A percentile compares a stretch with the other conserved stretches of the same genome.
phyloP scores from a whole-genome alignment of 2,329 filamentous ascomycete genomes.

The Trichoderma atroviride region DNA sequence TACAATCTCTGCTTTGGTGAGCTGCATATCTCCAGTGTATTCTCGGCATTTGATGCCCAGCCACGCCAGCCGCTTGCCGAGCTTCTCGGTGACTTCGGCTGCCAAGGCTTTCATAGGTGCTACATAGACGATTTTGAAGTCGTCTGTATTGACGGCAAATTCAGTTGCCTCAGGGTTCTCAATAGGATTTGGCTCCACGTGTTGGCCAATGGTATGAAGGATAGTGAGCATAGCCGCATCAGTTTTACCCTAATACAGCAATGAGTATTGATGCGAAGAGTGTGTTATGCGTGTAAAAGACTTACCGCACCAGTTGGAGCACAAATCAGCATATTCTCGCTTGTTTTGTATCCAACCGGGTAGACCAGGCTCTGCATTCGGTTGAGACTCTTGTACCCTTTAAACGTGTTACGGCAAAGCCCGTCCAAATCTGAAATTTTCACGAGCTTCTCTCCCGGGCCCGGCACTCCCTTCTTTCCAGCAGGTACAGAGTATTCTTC shows the following conservation, averaged over 20 bases:
- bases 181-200: constrained; percentile 76
- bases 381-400: constrained; percentile 89
- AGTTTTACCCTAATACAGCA: constrained; percentile 75
- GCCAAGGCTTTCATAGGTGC: constrained; percentile 98
- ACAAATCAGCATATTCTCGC: constrained; percentile 98
- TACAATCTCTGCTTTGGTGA: constrained; percentile 94
- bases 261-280: neutral
- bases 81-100: constrained; percentile 92
- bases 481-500: constrained; percentile 90
- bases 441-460: constrained; percentile 72
- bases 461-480: constrained; percentile 73
- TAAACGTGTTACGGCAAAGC: constrained; percentile 87
- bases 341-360: constrained; percentile 91
- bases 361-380: constrained; percentile 98
- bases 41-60: constrained; percentile 89
- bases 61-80: constrained; percentile 90
- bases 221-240: constrained; percentile 98
- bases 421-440: constrained; percentile 83
- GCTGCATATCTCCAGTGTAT: constrained; percentile 97
- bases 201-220: constrained; percentile 85
- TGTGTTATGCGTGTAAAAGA: constrained; percentile 27
- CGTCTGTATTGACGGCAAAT: constrained; percentile 79
- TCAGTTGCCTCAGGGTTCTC: constrained; percentile 73
- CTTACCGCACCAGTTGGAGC: constrained; percentile 87
- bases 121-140: constrained; percentile 98